A percentile compares a stretch with the other conserved stretches of the same genome.
Conservation (phyloP, 768 basidiomycete genomes). For the Porpolomopsis calyptriformis region DNA sequence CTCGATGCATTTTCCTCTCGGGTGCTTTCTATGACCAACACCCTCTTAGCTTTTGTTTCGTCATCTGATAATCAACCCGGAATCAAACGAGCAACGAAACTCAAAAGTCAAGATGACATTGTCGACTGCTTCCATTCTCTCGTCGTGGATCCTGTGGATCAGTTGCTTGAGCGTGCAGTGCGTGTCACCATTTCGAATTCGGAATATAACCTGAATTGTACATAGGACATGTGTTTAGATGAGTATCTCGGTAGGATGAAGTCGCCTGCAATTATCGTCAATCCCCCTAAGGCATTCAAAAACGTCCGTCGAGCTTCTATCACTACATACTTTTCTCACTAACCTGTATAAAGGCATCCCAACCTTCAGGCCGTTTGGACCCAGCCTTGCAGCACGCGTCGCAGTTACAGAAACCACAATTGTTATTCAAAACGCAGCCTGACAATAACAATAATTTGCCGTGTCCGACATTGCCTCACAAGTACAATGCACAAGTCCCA, state of each 20-base stretch:
- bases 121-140: slow-evolving; percentile 70
- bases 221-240: slow-evolving; percentile 78
- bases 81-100: slow-evolving; percentile 43
- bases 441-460: slow-evolving; percentile 47
- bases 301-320: slow-evolving; percentile 1
- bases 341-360: background rate
- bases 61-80: slow-evolving; percentile 27
- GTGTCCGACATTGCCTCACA: slow-evolving; percentile 61
- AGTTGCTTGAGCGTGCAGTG: slow-evolving; percentile 74
- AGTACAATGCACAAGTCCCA: slow-evolving; percentile 78
- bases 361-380: slow-evolving; percentile 25
- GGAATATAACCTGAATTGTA: background rate
- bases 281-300: slow-evolving; percentile 24
- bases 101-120: slow-evolving; percentile 68
- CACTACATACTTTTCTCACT: background rate
- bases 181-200: slow-evolving; percentile 16
- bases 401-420: slow-evolving; percentile 73
- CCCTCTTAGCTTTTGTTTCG: slow-evolving; percentile 43
- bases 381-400: slow-evolving; percentile 65
- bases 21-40: slow-evolving; percentile 57
- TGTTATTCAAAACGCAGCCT: slow-evolving; percentile 47
- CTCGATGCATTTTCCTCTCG: slow-evolving; percentile 61
- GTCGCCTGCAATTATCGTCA: slow-evolving; percentile 50
- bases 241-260: slow-evolving; percentile 63
- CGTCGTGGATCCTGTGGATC: slow-evolving; percentile 79